Percentiles rank a stretch among this genome's conserved stretches.
Conservation (phyloP, 306 rosid genomes). For the Dryas octopetala region DNA sequence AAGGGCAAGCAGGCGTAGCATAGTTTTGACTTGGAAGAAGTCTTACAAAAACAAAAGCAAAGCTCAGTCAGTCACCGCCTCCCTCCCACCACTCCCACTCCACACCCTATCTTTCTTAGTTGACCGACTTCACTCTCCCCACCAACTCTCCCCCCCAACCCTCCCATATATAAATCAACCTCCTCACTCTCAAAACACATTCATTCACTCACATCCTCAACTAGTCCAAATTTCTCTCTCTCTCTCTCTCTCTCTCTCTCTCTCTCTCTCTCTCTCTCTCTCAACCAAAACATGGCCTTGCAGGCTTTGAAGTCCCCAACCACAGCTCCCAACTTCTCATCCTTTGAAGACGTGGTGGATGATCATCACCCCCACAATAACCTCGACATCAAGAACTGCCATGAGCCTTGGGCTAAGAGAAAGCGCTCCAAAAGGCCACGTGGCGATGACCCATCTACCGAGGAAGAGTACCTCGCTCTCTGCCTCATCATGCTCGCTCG, state of each 20-base stretch:
- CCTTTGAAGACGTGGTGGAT: slow-evolving; percentile 16
- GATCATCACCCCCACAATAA: slow-evolving; percentile 35
- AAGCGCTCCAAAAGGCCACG: slow-evolving; percentile 73
- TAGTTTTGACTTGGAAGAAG: slow-evolving; percentile 65
- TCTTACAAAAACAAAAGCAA: slow-evolving; percentile 18
- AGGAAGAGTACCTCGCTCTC: slow-evolving; percentile 92
- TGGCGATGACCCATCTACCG: slow-evolving; percentile 40
- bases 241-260: not conserved
- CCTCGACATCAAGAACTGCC: slow-evolving; percentile 16
- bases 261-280: not conserved
- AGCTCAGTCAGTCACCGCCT: slow-evolving; percentile 21
- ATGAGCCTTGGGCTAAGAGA: slow-evolving; percentile 65
- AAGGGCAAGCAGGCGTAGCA: slow-evolving; percentile 12
- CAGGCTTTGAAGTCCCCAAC: slow-evolving; percentile 74
- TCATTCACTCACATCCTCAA: not conserved
- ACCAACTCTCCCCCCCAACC: slow-evolving; percentile 18
- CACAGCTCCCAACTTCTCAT: slow-evolving; percentile 31
- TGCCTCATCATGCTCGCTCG: slow-evolving; percentile 96
- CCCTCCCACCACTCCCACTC: slow-evolving; percentile 22
- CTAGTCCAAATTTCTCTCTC: not conserved
- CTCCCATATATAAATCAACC: not conserved
- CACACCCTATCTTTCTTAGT: slow-evolving; percentile 32
- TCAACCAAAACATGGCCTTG: slow-evolving; percentile 52
- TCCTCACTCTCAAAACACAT: not conserved
- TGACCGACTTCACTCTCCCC: slow-evolving; percentile 74